Evolutionary conservation across 441 rosid genomes (phyloP).

Genomic region (Cnidoscolus chayamansa): DNA sequence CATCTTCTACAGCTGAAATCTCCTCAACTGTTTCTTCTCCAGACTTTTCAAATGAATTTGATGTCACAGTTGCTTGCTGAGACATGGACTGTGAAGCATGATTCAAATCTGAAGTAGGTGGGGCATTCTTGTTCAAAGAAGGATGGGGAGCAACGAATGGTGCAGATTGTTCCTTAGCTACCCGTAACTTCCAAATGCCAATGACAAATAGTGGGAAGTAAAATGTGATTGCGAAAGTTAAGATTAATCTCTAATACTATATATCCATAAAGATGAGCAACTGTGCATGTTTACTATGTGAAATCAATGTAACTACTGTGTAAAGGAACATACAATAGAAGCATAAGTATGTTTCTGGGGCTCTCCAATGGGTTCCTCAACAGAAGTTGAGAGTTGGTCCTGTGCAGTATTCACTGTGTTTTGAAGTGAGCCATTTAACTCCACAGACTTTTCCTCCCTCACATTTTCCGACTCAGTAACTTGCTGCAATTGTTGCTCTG

Average conservation of each 20-base stretch:
- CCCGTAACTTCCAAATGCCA: slow-evolving; percentile 37
- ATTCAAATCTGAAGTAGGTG: slow-evolving; percentile 44
- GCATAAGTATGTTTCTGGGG: slow-evolving; percentile 69
- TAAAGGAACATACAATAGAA: slow-evolving; percentile 57
- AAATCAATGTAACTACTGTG: slow-evolving; percentile 19
- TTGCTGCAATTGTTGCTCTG: slow-evolving; percentile 42
- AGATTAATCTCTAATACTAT: slow-evolving; percentile 9
- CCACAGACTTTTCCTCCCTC: slow-evolving; percentile 32
- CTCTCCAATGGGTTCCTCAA: slow-evolving; percentile 48
- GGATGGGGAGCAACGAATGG: slow-evolving; percentile 36
- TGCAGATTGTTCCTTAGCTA: slow-evolving; percentile 49
- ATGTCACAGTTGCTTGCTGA: slow-evolving; percentile 30
- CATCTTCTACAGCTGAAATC: slow-evolving; percentile 40
- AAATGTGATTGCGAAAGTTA: slow-evolving; percentile 10
- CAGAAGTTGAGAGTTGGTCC: slow-evolving; percentile 33
- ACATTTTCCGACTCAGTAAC: slow-evolving; percentile 34
- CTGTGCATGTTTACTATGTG: neutral
- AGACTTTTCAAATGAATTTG: slow-evolving; percentile 38
- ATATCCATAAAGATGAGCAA: neutral
- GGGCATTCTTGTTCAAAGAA: slow-evolving; percentile 34
- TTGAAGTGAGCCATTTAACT: slow-evolving; percentile 37
- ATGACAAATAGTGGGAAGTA: neutral
- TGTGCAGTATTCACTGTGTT: slow-evolving; percentile 25
- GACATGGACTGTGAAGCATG: slow-evolving; percentile 31
- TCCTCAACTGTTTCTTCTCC: slow-evolving; percentile 44